Percentiles rank a stretch among this genome's conserved stretches.
Evolutionary conservation across 208 protist genomes (phyloP).

Genomic region (Porcisia deanei): DNA sequence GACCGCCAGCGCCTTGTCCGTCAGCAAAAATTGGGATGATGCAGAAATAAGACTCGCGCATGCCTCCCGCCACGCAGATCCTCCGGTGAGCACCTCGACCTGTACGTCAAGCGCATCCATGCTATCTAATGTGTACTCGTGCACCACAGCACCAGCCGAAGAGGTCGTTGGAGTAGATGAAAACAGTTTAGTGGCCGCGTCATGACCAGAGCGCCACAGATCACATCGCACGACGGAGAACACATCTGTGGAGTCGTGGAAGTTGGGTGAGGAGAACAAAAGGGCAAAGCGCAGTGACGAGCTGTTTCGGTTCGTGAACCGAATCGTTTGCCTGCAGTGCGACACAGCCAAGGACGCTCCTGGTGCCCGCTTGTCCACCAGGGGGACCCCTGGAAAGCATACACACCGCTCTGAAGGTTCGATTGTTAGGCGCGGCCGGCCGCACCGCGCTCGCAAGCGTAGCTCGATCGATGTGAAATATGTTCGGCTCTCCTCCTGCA

Average conservation of each 20-base stretch:
- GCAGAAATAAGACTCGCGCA: not conserved
- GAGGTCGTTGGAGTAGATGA: not conserved
- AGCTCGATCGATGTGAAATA: conserved; percentile 86
- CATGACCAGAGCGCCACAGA: conserved; percentile 23
- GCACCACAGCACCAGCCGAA: conserved; percentile 10
- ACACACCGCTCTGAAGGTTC: conserved; percentile 65
- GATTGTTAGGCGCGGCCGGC: conserved; percentile 64
- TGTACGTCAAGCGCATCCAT: conserved; percentile 66
- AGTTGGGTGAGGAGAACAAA: conserved; percentile 13
- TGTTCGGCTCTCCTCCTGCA: conserved; percentile 45
- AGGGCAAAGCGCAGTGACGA: conserved; percentile 72
- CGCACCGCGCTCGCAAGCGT: conserved; percentile 73
- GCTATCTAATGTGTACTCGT: conserved; percentile 56
- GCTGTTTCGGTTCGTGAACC: conserved; percentile 80
- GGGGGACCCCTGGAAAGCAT: conserved; percentile 42
- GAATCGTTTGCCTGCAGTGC: conserved; percentile 59
- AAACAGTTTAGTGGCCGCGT: conserved; percentile 17
- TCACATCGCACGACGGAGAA: conserved; percentile 27
- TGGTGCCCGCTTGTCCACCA: conserved; percentile 1
- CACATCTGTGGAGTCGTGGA: not conserved
- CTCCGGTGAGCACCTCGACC: conserved; percentile 28
- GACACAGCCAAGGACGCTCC: not conserved
- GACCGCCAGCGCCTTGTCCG: conserved; percentile 7
- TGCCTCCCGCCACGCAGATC: conserved; percentile 18
- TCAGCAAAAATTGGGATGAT: not conserved